Percentiles rank a stretch among this genome's conserved stretches.
These are phyloP conservation scores for Setaria italica DNA, from an alignment of 202 grass and related monocot species.

Conservation along the genomic window DNA sequence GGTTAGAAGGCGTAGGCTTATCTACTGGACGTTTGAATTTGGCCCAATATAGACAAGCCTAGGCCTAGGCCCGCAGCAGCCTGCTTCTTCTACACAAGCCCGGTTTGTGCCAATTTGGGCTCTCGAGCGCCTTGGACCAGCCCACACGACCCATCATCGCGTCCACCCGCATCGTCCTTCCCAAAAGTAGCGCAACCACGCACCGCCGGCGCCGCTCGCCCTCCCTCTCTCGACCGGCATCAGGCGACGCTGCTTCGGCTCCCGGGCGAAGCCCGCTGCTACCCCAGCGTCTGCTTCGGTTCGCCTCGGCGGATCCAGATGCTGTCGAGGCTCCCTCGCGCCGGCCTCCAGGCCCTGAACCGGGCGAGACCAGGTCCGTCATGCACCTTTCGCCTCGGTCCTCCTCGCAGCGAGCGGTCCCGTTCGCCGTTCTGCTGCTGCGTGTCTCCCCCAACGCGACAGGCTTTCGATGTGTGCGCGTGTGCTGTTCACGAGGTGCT, in stretches of 20 bases:
- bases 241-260: neutral
- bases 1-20: no score
- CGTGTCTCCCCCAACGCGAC: neutral
- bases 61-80: no score
- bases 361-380: slow-evolving; percentile 39
- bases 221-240: neutral
- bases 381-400: neutral
- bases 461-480: neutral
- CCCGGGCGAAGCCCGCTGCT: neutral
- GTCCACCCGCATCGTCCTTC: neutral
- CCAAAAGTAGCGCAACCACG: neutral
- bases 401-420: neutral
- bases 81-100: no score
- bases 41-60: no score
- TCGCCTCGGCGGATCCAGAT: slow-evolving; percentile 12
- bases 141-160: neutral
- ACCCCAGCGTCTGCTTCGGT: neutral
- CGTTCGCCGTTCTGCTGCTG: neutral
- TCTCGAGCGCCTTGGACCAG: neutral
- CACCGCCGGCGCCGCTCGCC: neutral
- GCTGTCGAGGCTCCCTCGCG: slow-evolving; percentile 53
- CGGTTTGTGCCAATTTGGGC: no score
- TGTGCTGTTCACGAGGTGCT: neutral
- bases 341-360: slow-evolving; percentile 34
- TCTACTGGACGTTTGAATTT: no score